Conservation (phyloP, 1,284 basidiomycete genomes). For the Phenoliferia sp. region DNA sequence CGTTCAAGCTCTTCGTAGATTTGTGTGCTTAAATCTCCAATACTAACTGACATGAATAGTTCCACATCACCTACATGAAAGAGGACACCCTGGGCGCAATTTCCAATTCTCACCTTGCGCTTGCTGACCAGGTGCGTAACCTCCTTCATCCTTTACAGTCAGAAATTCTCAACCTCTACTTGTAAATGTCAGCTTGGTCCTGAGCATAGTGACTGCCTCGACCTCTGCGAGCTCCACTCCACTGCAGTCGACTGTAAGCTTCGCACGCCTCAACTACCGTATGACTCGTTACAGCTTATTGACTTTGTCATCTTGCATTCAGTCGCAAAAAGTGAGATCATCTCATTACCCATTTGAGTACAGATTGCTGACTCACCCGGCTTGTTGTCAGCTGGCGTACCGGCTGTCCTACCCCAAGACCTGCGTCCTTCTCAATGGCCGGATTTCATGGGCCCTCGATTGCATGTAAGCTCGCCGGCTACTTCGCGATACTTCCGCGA, state of each 20-base stretch:
- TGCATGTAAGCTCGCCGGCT: not conserved
- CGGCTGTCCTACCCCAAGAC: not conserved
- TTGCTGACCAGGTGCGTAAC: no score
- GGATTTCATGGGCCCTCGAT: not conserved
- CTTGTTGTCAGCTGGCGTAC: not conserved
- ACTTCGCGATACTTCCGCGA: not conserved
- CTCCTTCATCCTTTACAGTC: no score
- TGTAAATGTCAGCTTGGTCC: no score
- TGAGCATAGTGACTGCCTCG: not conserved
- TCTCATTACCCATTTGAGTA: not conserved
- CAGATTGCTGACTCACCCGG: not conserved
- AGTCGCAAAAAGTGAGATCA: not conserved
- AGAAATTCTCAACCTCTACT: no score
- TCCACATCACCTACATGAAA: not conserved
- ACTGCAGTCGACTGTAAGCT: not conserved
- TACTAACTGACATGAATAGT: not conserved
- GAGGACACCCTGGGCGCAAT: not conserved
- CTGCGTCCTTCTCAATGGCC: not conserved
- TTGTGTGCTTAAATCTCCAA: not conserved
- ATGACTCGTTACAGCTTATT: no score
- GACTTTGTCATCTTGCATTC: no score
- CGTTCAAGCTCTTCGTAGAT: not conserved
- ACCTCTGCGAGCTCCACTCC: not conserved
- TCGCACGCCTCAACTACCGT: not conserved
- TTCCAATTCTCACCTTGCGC: not conserved